Base-by-base conservation (phyloP, 306 rosid genomes). In the Cucurbita argyrosperma region DNA sequence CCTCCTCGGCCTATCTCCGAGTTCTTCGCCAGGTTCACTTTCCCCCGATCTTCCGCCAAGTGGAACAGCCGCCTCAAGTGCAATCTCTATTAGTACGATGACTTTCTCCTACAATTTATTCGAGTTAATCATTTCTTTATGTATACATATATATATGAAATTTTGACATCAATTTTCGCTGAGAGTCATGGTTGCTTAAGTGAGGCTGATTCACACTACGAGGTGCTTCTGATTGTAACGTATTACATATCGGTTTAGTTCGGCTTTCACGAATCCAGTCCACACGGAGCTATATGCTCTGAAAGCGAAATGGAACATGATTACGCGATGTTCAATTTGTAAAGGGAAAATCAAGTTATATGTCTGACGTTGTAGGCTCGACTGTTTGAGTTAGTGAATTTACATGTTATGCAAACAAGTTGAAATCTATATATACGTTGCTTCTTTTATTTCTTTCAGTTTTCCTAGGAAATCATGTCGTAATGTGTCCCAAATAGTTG, bases 1-100 rank as follows among this genome's bases (percentile, higher is more conserved):
- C 99, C 99, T 61, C 99, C 99, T 55, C 97, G 99, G 0, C 99
- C 99, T 43, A 68, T 89, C 50, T 82, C 93, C 0, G 99, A 95
- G 81, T 95, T 95, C 88, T 91, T 95, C 88, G 91, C 97, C 58
- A 84, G 89, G 75, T 95, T 95, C 88, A 84, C 99, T 42, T 19
- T 81, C 51, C 99, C 99, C 23, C 76, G 96, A 85, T 89, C 99
- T 23, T 88, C 78, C 35, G 42, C 91, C 81, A 91, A 91, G 79
- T 95, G 97, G 99, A 88, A 74, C 61, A 88, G 96, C 88, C 97
- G 99, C 77, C 89, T 95, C 87, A 95, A 95, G 86, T 95, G 99
- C 99, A 95, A 95, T 71, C 89, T 95, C 79, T 91, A 95, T 86
- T 95, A 95, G 99, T 95, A 85, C 76, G 78, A 59, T 42, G n/a